A percentile compares a stretch with the other conserved stretches of the same genome.
Evolutionary conservation across 192 early-diverging fungal genomes (phyloP).

Genomic region (Gamsiella multidivaricata): DNA sequence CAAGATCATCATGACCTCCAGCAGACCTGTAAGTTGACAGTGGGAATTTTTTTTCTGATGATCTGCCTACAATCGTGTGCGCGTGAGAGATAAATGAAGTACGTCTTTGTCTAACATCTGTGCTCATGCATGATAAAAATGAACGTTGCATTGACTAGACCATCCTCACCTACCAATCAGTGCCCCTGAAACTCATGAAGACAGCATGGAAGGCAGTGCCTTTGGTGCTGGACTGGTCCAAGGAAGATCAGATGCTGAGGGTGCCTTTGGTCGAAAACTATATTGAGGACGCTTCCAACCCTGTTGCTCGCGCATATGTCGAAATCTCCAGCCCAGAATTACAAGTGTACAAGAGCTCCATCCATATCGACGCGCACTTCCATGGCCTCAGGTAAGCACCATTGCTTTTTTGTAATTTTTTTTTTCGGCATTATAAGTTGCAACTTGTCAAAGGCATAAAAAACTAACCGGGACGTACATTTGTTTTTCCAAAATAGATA

Average conservation of each 20-base stretch:
- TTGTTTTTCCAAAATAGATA: conserved; percentile 33
- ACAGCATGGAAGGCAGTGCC: conserved; percentile 58
- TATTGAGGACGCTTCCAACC: conserved; percentile 53
- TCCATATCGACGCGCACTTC: conserved; percentile 67
- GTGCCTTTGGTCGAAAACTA: conserved; percentile 56
- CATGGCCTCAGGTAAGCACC: conserved; percentile 61
- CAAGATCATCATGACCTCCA: conserved; percentile 52
- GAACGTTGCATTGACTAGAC: conserved; percentile 27
- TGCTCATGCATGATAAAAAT: background rate
- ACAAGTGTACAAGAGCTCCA: conserved; percentile 61
- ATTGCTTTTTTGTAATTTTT: no score
- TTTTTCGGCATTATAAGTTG: no score
- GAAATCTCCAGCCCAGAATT: conserved; percentile 55
- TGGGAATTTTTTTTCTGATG: no score
- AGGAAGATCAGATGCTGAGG: conserved; percentile 55
- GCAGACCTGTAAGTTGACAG: conserved; percentile 56
- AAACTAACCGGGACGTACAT: background rate
- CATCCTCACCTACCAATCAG: conserved; percentile 58
- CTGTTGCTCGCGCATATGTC: conserved; percentile 57
- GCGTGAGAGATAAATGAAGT: no score
- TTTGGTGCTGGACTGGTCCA: conserved; percentile 53
- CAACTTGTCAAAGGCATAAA: background rate
- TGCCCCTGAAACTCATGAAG: conserved; percentile 44
- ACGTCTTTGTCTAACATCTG: background rate
- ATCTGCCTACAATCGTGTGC: no score